phyloP scores from a whole-genome alignment of 176 grass and related monocot genomes.

The Carex parvula region DNA sequence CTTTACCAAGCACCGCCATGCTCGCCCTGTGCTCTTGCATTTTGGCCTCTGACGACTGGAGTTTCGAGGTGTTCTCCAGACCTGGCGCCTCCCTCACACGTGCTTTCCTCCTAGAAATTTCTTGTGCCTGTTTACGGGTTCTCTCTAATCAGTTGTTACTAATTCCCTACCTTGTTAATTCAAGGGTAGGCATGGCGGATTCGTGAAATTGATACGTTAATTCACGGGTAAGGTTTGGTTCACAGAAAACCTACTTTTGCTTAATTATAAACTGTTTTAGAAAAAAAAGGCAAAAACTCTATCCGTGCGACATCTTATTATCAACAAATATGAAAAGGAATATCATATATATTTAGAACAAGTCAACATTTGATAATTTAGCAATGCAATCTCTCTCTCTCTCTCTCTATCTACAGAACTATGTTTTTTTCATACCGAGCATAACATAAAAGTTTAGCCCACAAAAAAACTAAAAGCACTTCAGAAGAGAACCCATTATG shows the following conservation, averaged over 20 bases:
- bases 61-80: slow-evolving; percentile 74
- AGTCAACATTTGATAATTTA: background rate
- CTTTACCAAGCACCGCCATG: slow-evolving; percentile 95
- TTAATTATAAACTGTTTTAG: background rate
- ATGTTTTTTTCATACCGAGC: background rate
- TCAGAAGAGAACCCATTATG: background rate
- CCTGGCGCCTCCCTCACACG: slow-evolving; percentile 82
- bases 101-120: slow-evolving; percentile 83
- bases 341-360: background rate
- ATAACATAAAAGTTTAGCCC: background rate
- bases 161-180: background rate
- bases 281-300: background rate
- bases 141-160: slow-evolving; percentile 7
- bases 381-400: background rate
- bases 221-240: background rate
- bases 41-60: slow-evolving; percentile 75
- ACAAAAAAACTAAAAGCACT: background rate
- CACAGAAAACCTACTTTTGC: background rate
- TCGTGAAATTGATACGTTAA: background rate
- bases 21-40: slow-evolving; percentile 92
- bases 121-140: slow-evolving; percentile 57
- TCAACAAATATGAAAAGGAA: background rate
- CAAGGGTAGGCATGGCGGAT: background rate
- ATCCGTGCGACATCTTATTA: background rate
- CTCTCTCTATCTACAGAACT: background rate